Base-by-base conservation (phyloP, 257 asterid species). In the Solanum infundibuliforme region DNA sequence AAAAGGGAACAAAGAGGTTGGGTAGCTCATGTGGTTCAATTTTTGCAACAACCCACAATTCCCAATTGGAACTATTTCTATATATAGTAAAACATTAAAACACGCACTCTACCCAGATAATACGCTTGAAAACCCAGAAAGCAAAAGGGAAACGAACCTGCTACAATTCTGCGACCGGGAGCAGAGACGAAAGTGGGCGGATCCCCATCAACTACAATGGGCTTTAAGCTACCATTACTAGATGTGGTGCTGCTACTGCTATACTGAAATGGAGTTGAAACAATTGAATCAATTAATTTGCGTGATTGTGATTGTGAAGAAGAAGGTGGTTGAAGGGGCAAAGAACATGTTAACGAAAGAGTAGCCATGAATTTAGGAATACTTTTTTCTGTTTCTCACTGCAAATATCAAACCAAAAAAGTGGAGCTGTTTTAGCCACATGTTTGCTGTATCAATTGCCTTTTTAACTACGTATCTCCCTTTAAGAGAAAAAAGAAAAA, bases 151-250 rank as follows among this genome's bases (percentile, higher is more conserved):
- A 41, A 46, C 88, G 31, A 90, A 96, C 99, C 98, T 18, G 99
- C 98, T 13, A 97, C 94, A 71, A 97, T 95, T 73, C 98, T 92
- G 69, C 98, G 98, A 86, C 96, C 98, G 13, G 98, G 98, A 48
- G 99, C 99, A 21, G 98, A 95, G 86, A 95, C 98, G 85, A 92
- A 95, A 77, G 99, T 95, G 87, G 98, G 98, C 18, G 98, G 99
- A 35, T 97, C 91, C 12, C 99, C 99, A 86, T 87, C 66, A 7
- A 97, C 95, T 0, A 94, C 93, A 36, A 97, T 95, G 77, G 99
- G 98, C 87, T 91, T 87, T 27, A 92, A 91, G 91, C 84, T 88
- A 11, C 82, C 87, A 21, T 18, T 23, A n/a, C 48, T 62, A 76
- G 23, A 55, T 55, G 65, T 73, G 91, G 84, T 87, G 27, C 29